Percentiles rank a stretch among this genome's conserved stretches.
These are phyloP conservation scores for Xerocomellus amylosporus DNA, from an alignment of 768 basidiomycete genomes.

Conservation along the genomic window DNA sequence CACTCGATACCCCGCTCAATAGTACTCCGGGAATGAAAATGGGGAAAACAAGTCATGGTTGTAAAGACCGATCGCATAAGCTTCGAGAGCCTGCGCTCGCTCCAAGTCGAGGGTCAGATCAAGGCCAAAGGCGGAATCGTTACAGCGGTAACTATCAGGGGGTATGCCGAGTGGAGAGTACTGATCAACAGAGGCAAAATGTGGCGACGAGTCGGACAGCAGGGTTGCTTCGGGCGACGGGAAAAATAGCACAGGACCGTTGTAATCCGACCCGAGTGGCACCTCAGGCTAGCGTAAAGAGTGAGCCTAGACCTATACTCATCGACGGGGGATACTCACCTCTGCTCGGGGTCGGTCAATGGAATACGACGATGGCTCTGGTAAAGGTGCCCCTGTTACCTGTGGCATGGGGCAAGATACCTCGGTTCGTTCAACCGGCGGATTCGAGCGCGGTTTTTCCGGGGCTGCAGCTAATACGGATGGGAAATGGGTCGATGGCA, in stretches of 20 bases:
- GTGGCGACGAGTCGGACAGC: not conserved
- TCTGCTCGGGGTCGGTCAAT: not conserved
- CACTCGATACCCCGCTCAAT: slow-evolving; percentile 2
- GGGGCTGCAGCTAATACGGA: slow-evolving; percentile 15
- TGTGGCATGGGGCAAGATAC: not conserved
- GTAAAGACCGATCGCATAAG: slow-evolving; percentile 30
- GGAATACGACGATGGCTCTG: not conserved
- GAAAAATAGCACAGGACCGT: not conserved
- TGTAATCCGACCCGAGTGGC: not conserved
- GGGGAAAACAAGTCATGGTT: slow-evolving; percentile 24
- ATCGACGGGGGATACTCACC: slow-evolving; percentile 5
- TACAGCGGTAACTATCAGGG: slow-evolving; percentile 1
- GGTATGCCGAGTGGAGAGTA: not conserved
- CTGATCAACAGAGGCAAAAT: not conserved
- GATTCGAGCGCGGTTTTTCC: not conserved
- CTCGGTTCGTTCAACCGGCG: slow-evolving; percentile 1
- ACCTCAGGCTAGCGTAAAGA: not conserved
- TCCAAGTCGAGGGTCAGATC: slow-evolving; percentile 18
- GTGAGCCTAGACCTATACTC: not conserved
- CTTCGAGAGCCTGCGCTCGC: slow-evolving; percentile 28
- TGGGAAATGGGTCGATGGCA: slow-evolving; percentile 3
- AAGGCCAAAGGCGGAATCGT: slow-evolving; percentile 2
- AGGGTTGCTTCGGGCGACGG: not conserved
- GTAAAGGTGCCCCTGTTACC: not conserved
- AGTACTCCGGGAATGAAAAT: slow-evolving; percentile 19